Evolutionary conservation across 768 basidiomycete genomes (phyloP), one percentile per base, ranked within the genome.

Genomic region (Tephrocybe rancida): DNA sequence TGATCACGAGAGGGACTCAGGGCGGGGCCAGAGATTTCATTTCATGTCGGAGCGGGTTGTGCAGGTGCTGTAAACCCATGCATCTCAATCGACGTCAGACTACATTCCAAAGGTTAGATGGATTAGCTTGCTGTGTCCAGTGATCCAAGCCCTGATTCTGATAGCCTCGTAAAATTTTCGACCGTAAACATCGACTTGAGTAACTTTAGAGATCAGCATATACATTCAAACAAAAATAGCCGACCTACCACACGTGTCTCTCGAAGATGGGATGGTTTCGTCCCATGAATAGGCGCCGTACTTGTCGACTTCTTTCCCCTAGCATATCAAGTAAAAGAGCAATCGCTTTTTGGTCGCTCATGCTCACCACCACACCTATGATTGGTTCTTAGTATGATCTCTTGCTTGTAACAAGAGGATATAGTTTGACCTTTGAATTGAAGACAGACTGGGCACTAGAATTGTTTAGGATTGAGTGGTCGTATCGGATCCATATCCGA

Each of bases 1-100:
- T 55, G 54, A 63, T 56, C 51, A 52, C 55, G 32, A 34, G 10
- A 34, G 30, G 55, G 49, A 46, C 25, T 30, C 50, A 59, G 58
- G 58, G 54, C 37, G 30, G 32, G 32, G 50, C 24, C 25, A 45
- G 21, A 32, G 47, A 18, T 52, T 45, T 47, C 26, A 50, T 45
- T 45, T 32, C 43, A 26, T 9, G 19, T 49, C 58, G 54, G 54
- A 44, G 43, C 43, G 48, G 43, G 22, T 42, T 19, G 41, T 30
- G 29, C 29, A 30, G 29, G 13, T 5, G n/a, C n/a, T n/a, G n/a
- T n/a, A 5, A 13, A 30, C 13, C 29, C 29, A 30, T 30, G 13
- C 29, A 30, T 13, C 29, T 5, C 29, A 30, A n/a, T n/a, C n/a
- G n/a, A n/a, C n/a, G n/a, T n/a, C n/a, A n/a, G n/a, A n/a, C n/a